Base-by-base conservation (phyloP, 1,284 basidiomycete species). In the Leccinum ponderosum region DNA sequence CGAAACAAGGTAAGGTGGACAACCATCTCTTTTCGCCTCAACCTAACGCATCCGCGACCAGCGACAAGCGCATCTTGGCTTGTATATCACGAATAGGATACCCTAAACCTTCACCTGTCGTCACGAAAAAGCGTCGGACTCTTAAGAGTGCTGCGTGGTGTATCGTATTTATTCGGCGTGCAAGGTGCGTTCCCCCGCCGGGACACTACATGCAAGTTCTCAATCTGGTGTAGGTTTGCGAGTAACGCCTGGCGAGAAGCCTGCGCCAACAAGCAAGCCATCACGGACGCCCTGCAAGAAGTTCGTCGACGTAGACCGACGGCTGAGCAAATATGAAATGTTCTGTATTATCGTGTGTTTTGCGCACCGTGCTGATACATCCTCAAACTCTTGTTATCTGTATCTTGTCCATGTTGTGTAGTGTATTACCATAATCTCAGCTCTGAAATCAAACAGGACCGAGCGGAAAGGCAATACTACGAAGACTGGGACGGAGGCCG, bases 31-130 rank as follows among this genome's bases (percentile, higher is more conserved):
- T 15, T 31, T 56, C 47, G 54, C 35, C 48, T 35, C 7, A 54
- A 35, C 29, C 54, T 62, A 53, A 66, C 55, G 8, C 25, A 33
- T 50, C 51, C 48, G 20, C 47, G 56, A 64, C 31, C 65, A 95
- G 93, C 64, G 91, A 95, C 69, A 82, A 86, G 70, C 89, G 85
- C 53, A 91, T 94, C 27, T 79, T 93, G 57, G 86, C 90, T 39
- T 83, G 87, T 6, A 93, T 95, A 66, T 89, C 93, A 2, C 81
- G 82, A 20, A 89, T 93, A 71, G 93, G 91, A 4, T 94, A 70
- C 39, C 74, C 72, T 1, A 73, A 68, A 53, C 65, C 64, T 83
- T 6, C 68, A 69, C 71, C 80, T 5, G 66, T 79, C 17, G 62
- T 76, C 51, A 59, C 68, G 57, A 75, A 72, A 66, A 80, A 78